Base-by-base conservation (phyloP, 306 rosid species). In the Casuarina equisetifolia region DNA sequence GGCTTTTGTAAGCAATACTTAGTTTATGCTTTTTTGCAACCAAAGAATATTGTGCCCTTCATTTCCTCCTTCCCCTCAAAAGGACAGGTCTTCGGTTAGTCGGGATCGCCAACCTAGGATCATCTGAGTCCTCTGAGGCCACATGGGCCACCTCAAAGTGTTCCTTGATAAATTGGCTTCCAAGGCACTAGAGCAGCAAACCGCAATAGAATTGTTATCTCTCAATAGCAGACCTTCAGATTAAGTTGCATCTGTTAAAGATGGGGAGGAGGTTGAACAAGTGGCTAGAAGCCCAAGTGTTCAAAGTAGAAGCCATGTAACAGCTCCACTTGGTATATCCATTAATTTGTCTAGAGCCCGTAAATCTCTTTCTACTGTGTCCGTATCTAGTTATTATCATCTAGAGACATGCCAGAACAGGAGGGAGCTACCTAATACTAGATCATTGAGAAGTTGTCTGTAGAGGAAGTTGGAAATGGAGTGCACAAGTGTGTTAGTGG, bases 251-350 rank as follows among this genome's bases (percentile, higher is more conserved):
- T 96, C 98, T 4, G 98, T 96, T 57, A 98, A 96, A 88, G 99
- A 96, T 32, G 99, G 99, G 12, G 99, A 96, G 80, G 99, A 96
- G 89, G 99, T 96, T 62, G 98, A 92, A 82, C 98, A 96, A 86
- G 78, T 72, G 61, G 86, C 96, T 25, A 93, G 89, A 80, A 96
- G 97, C 82, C 97, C 99, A 1, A 78, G 97, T 76, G 89, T 91
- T 72, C 96, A 96, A 54, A 92, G 96, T 72, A 86, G 92, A 80
- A 96, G 98, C 84, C 96, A 97, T 0, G 98, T 96, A 51, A 91
- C 91, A n/a, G 99, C 99, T 79, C 98, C 99, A 20, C 85, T 96
- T 62, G 99, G 99, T 69, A 76, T 96, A 79, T 79, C 88, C 8
- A 79, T 90, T 90, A 84, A 85, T 69, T 85, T 80, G 39, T 81